Evolutionary conservation across 1,284 basidiomycete species (phyloP), one percentile per base, ranked within the genome.

Genomic region (Cutaneotrichosporon curvatum): DNA sequence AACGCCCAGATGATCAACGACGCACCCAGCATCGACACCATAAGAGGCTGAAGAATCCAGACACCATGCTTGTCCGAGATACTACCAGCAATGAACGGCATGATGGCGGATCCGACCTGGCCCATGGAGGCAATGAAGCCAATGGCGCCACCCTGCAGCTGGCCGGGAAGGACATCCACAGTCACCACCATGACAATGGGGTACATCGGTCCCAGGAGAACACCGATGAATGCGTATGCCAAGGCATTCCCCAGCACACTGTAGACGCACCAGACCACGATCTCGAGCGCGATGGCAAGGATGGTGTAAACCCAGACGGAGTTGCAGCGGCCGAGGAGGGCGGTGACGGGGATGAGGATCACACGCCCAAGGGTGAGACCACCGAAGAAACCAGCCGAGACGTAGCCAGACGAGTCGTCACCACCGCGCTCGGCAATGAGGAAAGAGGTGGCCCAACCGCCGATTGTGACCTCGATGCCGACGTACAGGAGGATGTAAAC

Each of bases 211-310:
- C 69, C 72, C 11, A 73, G 55, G 30, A 65, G 46, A 34, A 75
- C 45, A 33, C 82, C 82, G 44, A 82, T 71, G 42, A 82, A 59
- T 4, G 79, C 74, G 33, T 81, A 78, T 4, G 79, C 77, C 7
- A 83, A 67, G 0, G 79, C 81, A 60, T 79, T 78, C 20, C 76
- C 78, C 32, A 82, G 67, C 19, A 83, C 67, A 4, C 77, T 78
- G 18, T 78, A 78, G 2, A 80, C 77, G 20, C 79, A 74, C 83
- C 82, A 84, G 32, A 84, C 72, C 23, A 80, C 71, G 15, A 82
- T 60, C 58, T 83, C 78, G 20, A 84, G 73, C 5, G 57, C 65
- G 38, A 70, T 61, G 2, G 59, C 53, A 18, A 64, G 30, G 16
- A 51, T 23, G 3, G 67, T 54, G 45, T 45, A 65, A 14, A 67